Evolutionary conservation across 2,329 filamentous ascomycete species (phyloP).

Genomic region (Xylaria sp.): DNA sequence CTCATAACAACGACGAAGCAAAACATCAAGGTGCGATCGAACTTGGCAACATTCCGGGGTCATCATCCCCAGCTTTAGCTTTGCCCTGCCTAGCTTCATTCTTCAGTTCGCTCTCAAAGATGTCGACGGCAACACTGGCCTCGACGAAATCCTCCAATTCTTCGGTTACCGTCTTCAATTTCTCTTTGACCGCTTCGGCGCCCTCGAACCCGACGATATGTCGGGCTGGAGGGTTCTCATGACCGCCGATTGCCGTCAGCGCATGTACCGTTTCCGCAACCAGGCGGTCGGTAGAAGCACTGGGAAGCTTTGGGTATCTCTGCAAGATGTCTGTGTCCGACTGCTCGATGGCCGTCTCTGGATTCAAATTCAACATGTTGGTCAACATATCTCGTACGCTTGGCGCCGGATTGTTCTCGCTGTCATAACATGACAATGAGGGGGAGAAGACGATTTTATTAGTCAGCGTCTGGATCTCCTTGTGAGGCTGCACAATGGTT

Average conservation of each 20-base stretch:
- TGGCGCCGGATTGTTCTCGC: conserved; percentile 78
- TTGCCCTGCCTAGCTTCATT: conserved; percentile 61
- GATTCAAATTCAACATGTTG: conserved; percentile 80
- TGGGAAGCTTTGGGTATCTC: conserved; percentile 79
- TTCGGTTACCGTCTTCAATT: conserved; percentile 94
- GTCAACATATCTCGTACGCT: conserved; percentile 85
- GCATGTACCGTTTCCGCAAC: conserved; percentile 92
- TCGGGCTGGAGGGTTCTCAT: conserved; percentile 92
- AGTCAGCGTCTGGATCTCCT: conserved; percentile 88
- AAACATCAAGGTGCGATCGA: conserved; percentile 25
- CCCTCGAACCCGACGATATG: conserved; percentile 95
- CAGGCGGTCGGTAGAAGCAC: conserved; percentile 75
- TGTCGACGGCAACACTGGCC: conserved; percentile 86
- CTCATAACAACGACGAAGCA: background rate
- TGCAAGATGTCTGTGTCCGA: conserved; percentile 63
- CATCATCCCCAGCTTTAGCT: conserved; percentile 27
- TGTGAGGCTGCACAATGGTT: conserved; percentile 94
- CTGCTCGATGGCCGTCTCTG: conserved; percentile 66
- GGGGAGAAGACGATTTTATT: conserved; percentile 89
- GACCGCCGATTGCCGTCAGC: conserved; percentile 89
- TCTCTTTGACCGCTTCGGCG: conserved; percentile 89
- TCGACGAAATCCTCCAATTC: conserved; percentile 97
- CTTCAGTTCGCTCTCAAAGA: conserved; percentile 68
- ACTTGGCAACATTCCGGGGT: conserved; percentile 11
- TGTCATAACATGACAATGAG: conserved; percentile 73